Base-by-base conservation (phyloP, 805 yeast genomes). In the Lachancea mirantina region DNA sequence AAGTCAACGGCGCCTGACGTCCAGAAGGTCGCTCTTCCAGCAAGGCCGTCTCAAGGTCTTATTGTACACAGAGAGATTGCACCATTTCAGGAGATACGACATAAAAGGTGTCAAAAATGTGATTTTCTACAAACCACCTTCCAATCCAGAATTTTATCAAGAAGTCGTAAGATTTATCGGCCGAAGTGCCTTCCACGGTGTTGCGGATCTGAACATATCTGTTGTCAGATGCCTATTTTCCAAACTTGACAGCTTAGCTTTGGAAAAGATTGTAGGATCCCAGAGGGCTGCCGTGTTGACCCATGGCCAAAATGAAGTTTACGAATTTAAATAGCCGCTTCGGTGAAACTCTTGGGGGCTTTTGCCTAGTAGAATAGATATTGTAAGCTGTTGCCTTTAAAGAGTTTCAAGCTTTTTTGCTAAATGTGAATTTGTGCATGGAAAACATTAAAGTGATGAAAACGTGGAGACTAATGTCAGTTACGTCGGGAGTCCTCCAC, bases 1-100 rank as follows among this genome's bases (percentile, higher is more conserved):
- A 2, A 58, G 74, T 1, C 81, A 75, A 42, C 66, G 81, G n/a
- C 78, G 81, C 36, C 55, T 84, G 20, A 74, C 85, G 1, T 67
- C 84, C 29, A 73, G 78, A 13, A 69, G 97, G 43, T 70, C 84
- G 6, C 61, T 69, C 23, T 92, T 92, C 52, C 73, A 70, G 19
- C 68, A 73, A 25, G 74, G 76, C 2, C 69, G 77, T 35, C 62
- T 65, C 19, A 78, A 82, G 47, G 68, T 89, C 17, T 55, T 92
- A 63, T 59, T 92, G n/a, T 89, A 89, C 59, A 84, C 96, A 0
- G 97, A 89, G 50, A 78, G 98, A 68, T 64, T 89, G 53, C 97
- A 92, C 57, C 92, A 84, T 52, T 92, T 78, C 64, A 74, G 95
- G 43, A 70, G 97, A 32, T 88, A 72, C 55, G 88, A 83, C 37